Evolutionary conservation across 345 rosid genomes (phyloP), one percentile per base, ranked within the genome.

Genomic region (Odontarrhena argentea): DNA sequence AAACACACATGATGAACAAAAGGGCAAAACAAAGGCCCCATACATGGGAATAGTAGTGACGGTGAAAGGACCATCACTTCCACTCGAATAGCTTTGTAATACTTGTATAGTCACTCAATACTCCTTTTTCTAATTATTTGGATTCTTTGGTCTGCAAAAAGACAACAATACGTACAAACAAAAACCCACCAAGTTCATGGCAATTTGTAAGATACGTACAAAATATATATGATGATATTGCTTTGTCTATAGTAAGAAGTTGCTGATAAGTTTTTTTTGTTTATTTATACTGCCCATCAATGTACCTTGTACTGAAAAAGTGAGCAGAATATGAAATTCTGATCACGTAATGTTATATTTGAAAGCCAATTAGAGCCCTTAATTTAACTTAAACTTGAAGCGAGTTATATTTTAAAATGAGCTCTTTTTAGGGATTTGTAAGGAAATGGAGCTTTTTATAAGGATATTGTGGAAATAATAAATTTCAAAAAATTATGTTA

Each of bases 1-100:
- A 70, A 46, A 28, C 30, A 46, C 48, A 50, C 26, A 62, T 15
- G 56, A 70, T 63, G 69, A 63, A 55, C 35, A 61, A 70, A 59
- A 47, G 38, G 41, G 56, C 10, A 67, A 57, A 37, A 40, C 13
- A 25, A 59, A 52, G 45, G 67, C 38, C 40, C 40, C 41, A 25
- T 53, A 9, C 25, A 61, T 35, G 42, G 37, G 30, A 53, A 36
- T 45, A 36, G 30, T 35, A 36, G 30, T 35, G 55, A 36, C 63
- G 30, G 55, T 45, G 48, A 64, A 46, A 63, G 55, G 55, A 37
- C 68, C 25, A 45, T 53, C 25, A 36, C 48, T 14, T 53, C 74
- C 55, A 53, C 56, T 70, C 32, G 63, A 61, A 26, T 8, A 26
- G 14, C 48, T 70, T 18, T 18, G 22, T 18, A 18, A 18, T 18